Evolutionary conservation across 768 basidiomycete genomes (phyloP).

Genomic region (Naganishia kalamii): DNA sequence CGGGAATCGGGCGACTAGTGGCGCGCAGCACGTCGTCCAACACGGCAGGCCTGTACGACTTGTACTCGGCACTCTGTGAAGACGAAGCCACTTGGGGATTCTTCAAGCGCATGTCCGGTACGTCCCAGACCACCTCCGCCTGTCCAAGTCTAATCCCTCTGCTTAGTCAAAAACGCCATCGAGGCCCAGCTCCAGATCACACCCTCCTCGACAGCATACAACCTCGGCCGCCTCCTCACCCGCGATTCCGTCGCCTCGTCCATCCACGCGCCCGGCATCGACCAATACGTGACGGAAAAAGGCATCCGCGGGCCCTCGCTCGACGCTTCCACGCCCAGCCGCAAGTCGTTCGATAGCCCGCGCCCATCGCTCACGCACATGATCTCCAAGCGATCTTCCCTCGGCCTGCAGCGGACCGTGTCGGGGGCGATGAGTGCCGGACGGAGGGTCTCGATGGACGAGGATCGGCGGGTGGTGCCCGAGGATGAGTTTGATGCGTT

Average conservation of each 20-base stretch:
- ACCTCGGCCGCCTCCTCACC: background rate
- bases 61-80: slow-evolving; percentile 83
- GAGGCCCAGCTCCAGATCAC: slow-evolving; percentile 26
- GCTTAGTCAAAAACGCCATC: slow-evolving; percentile 29
- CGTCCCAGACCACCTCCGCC: background rate
- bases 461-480: background rate
- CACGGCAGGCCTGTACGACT: slow-evolving; percentile 67
- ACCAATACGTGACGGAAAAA: background rate
- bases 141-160: slow-evolving; percentile 1
- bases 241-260: background rate
- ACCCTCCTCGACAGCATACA: background rate
- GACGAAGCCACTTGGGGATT: slow-evolving; percentile 78
- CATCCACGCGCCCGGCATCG: background rate
- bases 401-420: background rate
- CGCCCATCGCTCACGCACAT: background rate
- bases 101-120: slow-evolving; percentile 69
- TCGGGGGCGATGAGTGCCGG: background rate
- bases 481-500: slow-evolving; percentile 85
- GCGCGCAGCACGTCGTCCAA: slow-evolving; percentile 77
- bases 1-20: slow-evolving; percentile 75
- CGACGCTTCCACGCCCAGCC: background rate
- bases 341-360: slow-evolving; percentile 1
- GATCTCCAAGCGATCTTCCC: background rate
- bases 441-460: background rate
- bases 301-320: slow-evolving; percentile 2